Conservation (phyloP, 495 filamentous ascomycete genomes). For the Neurospora sp. region DNA sequence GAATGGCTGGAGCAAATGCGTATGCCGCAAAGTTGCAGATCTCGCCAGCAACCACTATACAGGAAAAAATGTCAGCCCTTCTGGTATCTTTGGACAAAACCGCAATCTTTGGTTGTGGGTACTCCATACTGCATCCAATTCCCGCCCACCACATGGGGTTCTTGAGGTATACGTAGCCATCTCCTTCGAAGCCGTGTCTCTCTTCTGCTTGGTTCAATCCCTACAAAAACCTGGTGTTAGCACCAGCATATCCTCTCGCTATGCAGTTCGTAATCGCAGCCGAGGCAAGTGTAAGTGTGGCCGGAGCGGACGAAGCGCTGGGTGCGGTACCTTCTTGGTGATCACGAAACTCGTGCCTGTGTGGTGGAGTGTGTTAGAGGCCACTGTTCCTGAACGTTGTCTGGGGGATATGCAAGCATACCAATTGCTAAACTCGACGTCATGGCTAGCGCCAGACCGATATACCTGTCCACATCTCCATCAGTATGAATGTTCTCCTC, state of each 20-base stretch:
- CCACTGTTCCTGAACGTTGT: neutral
- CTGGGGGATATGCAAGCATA: slow-evolving; percentile 29
- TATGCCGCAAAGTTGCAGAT: slow-evolving; percentile 95
- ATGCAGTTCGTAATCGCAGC: neutral
- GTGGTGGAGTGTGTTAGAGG: slow-evolving; percentile 17
- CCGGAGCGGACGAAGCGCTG: neutral
- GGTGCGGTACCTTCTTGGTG: slow-evolving; percentile 65
- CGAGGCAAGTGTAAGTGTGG: neutral
- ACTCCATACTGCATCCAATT: slow-evolving; percentile 66
- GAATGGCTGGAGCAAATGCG: slow-evolving; percentile 92
- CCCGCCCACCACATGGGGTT: slow-evolving; percentile 95
- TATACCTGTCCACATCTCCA: slow-evolving; percentile 53
- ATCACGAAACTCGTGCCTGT: slow-evolving; percentile 87
- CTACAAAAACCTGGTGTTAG: slow-evolving; percentile 34
- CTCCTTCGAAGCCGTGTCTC: slow-evolving; percentile 89
- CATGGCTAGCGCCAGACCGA: slow-evolving; percentile 83
- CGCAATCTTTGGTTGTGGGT: neutral
- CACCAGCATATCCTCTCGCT: neutral
- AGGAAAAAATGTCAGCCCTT: slow-evolving; percentile 10
- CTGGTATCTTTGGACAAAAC: slow-evolving; percentile 1
- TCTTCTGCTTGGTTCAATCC: slow-evolving; percentile 84
- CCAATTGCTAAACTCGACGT: slow-evolving; percentile 89
- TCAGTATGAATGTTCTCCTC: slow-evolving; percentile 27
- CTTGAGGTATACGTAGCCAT: slow-evolving; percentile 86
- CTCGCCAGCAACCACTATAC: slow-evolving; percentile 70